A percentile compares a stretch with the other conserved stretches of the same genome.
phyloP scores from a whole-genome alignment of 164 flowering plant species.

The Brasenia schreberi region DNA sequence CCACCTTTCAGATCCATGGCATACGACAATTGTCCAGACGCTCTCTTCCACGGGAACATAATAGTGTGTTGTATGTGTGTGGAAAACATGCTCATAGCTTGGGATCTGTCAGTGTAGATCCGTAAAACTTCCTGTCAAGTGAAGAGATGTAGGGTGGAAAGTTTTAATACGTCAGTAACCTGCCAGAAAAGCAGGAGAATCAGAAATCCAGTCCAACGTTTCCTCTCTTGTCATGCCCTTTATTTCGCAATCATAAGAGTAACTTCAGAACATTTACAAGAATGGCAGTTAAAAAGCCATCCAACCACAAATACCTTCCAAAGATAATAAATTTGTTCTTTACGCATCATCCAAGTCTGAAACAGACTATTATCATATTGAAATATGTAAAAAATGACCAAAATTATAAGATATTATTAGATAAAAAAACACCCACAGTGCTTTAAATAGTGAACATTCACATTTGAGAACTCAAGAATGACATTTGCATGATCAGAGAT shows the following conservation, averaged over 20 bases:
- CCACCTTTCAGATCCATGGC: conserved; percentile 87
- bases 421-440: not conserved
- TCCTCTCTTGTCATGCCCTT: no score
- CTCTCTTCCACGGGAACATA: conserved; percentile 15
- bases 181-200: no score
- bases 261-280: not conserved
- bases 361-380: not conserved
- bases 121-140: no score
- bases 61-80: not conserved
- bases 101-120: no score
- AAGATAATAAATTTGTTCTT: no score
- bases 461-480: not conserved
- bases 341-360: not conserved
- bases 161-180: no score
- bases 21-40: conserved; percentile 63
- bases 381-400: not conserved
- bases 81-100: no score
- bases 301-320: not conserved
- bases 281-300: not conserved
- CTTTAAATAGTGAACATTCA: not conserved
- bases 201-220: no score
- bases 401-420: not conserved
- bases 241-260: no score
- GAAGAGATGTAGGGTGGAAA: no score
- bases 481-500: not conserved